Evolutionary conservation across 2,329 filamentous ascomycete species (phyloP), one percentile per base, ranked within the genome.

Genomic region (Talaromyces albobiverticillius): DNA sequence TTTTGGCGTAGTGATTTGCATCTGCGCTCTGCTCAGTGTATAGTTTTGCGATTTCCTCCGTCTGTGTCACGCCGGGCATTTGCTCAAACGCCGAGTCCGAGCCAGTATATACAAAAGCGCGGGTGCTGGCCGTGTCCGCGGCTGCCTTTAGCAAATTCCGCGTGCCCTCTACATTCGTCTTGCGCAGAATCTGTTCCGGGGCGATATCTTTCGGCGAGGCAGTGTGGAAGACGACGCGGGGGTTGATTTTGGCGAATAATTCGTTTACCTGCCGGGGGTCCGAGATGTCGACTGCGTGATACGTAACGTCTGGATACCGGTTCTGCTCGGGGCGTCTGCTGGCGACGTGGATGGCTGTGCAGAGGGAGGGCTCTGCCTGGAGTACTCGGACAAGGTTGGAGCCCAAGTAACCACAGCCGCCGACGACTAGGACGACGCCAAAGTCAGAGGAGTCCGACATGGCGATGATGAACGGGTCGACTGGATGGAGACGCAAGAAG

Each of bases 351-450:
- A 53, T 41, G 18, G 22, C 42, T 40, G 42, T 46, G 51, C 42
- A 53, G 23, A n/a, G n/a, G n/a, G 23, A 16, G 4, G 32, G 23
- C 42, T 53, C 42, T 31, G 31, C 42, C 9, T 41, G 42, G 23
- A 53, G 32, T n/a, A 9, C 9, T 20, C 46, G 46, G 42, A 46
- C 51, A 13, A 53, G 42, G 26, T 53, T 53, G 23, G 51, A 53
- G 32, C 51, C 51, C 7, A 53, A 38, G 31, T 53, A 53, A 29
- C 50, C 50, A 23, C 50, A 53, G 50, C 50, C 50, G 13, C 50
- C 50, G 22, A 53, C 50, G 31, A 53, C 50, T n/a, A 53, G n/a
- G 20, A 40, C 50, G 20, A 31, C 42, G 11, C 50, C 50, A 13
- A 52, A 25, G 23, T 43, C 38, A 26, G 49, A 34, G 14, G 40